These are phyloP conservation scores for Fusarium sacchari DNA, from an alignment of 2,329 filamentous ascomycete genomes.

Conservation along the genomic window DNA sequence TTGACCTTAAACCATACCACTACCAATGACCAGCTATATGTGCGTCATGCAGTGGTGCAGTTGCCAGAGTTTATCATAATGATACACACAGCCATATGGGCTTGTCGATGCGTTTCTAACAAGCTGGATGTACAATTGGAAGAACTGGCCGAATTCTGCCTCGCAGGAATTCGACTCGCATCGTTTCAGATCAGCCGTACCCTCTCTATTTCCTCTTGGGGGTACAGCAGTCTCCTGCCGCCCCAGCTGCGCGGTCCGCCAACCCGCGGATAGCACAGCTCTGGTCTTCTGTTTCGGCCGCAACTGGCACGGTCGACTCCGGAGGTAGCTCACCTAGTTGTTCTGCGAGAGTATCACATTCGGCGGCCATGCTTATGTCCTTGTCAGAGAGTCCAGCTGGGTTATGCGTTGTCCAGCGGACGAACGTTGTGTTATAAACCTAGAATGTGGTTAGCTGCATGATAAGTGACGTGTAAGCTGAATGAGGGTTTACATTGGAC, in stretches of 20 bases:
- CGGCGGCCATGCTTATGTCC: constrained; percentile 69
- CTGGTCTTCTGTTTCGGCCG: constrained; percentile 37
- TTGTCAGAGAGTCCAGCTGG: constrained; percentile 72
- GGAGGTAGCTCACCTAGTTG: constrained; percentile 65
- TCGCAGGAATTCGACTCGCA: background rate
- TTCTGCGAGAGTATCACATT: constrained; percentile 69
- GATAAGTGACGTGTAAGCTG: background rate
- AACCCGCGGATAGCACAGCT: constrained; percentile 54
- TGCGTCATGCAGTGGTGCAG: background rate
- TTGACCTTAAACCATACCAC: constrained; percentile 12
- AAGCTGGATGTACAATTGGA: background rate
- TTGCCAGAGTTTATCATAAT: background rate
- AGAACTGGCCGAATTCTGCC: background rate
- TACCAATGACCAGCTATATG: background rate
- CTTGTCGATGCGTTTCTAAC: background rate
- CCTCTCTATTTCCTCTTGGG: constrained; percentile 52
- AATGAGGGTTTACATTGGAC: constrained; percentile 67
- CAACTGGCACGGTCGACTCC: constrained; percentile 36
- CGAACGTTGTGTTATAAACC: constrained; percentile 76
- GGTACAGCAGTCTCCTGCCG: constrained; percentile 65
- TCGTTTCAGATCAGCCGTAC: background rate
- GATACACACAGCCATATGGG: background rate
- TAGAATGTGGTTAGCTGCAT: constrained; percentile 43
- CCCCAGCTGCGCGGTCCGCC: constrained; percentile 56
- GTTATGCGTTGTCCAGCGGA: constrained; percentile 79